These are phyloP conservation scores for Sequoia sempervirens DNA, from an alignment of 75 land plant species.

Conservation along the genomic window DNA sequence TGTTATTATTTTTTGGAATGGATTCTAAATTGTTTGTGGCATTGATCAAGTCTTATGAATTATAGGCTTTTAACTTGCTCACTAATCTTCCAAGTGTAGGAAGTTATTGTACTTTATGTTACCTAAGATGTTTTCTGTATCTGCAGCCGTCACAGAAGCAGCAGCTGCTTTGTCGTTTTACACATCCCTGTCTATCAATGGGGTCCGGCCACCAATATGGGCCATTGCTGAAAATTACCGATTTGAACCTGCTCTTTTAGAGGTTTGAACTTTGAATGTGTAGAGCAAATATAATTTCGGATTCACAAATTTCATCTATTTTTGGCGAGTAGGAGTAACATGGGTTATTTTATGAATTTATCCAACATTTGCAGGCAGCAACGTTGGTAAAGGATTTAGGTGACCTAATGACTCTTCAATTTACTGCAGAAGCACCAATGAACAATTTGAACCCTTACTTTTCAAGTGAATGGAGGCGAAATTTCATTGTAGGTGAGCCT, in stretches of 20 bases:
- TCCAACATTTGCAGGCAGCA: conserved; percentile 53
- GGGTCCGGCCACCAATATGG: conserved; percentile 64
- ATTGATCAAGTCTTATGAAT: background rate
- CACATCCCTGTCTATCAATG: conserved; percentile 31
- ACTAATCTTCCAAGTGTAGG: background rate
- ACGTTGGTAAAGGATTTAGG: conserved; percentile 73
- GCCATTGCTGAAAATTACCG: conserved; percentile 97
- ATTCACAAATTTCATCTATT: background rate
- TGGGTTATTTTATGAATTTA: conserved; percentile 4
- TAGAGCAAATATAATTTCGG: background rate
- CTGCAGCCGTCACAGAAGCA: conserved; percentile 60
- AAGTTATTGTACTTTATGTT: background rate
- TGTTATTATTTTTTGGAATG: background rate
- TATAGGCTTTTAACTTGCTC: background rate
- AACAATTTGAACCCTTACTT: conserved; percentile 96
- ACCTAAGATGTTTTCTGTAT: background rate
- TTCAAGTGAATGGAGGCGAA: conserved; percentile 88
- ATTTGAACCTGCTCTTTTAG: conserved; percentile 89
- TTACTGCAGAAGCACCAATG: conserved; percentile 86
- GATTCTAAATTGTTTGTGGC: background rate
- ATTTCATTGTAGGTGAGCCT: conserved; percentile 45
- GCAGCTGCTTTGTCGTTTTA: conserved; percentile 54
- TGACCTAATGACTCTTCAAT: conserved; percentile 76
- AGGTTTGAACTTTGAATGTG: conserved; percentile 41
- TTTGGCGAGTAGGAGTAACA: background rate